Evolutionary conservation across 2,329 filamentous ascomycete species (phyloP), one percentile per base, ranked within the genome.

Genomic region (Graphilbum fragrans): DNA sequence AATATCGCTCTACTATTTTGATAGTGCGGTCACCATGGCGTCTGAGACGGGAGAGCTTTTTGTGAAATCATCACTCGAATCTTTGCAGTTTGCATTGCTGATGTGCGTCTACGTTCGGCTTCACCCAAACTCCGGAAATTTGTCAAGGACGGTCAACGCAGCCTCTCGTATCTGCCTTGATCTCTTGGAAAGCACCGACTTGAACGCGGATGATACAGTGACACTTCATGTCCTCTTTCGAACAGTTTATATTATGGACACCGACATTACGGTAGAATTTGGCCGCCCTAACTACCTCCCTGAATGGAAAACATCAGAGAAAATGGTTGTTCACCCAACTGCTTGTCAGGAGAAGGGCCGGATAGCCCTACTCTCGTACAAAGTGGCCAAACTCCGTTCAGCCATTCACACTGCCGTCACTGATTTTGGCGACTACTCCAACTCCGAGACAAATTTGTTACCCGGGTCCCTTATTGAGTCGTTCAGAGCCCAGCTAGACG

Each of bases 81-180:
- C 37, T 2, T 27, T 39, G 20, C 37, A 39, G 29, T 33, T 32
- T 32, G 37, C 37, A 5, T 19, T 39, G 10, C 29, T 39, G 18
- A 18, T 22, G 17, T 39, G 37, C 27, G 29, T 39, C 17, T 39
- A 39, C 20, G 37, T 39, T 25, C 37, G 37, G 5, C 18, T 39
- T 25, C 25, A 33, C 25, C 37, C 27, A 12, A 12, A 23, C 6
- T 23, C 37, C 2, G 37, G 37, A 11, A 20, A 17, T 20, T 20
- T 39, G 27, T 12, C 37, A 12, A 25, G 37, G 3, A 9, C 33
- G 3, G 37, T 33, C 20, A 39, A 16, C 18, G 27, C 29, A 3
- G 37, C 37, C 3, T 39, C 17, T 14, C 37, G 37, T n/a, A 32
- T 39, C 25, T 39, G 37, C 27, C 29, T 39, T 10, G 37, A 39